Evolutionary conservation across 2,329 filamentous ascomycete genomes (phyloP).

Genomic region (Colletotrichum brevisporum): DNA sequence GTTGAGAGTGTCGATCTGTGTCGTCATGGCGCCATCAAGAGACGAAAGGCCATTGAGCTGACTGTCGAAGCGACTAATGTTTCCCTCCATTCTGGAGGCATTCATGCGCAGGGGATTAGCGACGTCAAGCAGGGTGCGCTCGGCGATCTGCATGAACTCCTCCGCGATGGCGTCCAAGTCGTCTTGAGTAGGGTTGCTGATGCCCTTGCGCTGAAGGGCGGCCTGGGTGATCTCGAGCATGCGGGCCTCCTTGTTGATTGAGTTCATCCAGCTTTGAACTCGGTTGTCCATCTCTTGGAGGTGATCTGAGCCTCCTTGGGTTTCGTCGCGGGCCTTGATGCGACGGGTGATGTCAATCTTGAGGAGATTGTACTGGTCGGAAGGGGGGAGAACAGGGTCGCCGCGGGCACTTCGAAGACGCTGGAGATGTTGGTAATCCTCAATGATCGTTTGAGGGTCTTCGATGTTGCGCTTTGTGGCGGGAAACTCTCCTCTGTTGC

Average conservation of each 20-base stretch:
- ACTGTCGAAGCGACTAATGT: constrained; percentile 10
- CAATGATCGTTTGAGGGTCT: background rate
- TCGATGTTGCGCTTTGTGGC: accelerated
- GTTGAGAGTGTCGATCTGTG: background rate
- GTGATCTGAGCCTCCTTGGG: constrained; percentile 39
- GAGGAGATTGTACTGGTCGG: constrained; percentile 44
- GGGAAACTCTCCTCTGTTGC: background rate
- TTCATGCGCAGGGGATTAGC: constrained; percentile 38
- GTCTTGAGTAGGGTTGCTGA: constrained; percentile 36
- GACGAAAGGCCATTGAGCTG: constrained; percentile 1
- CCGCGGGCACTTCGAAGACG: background rate
- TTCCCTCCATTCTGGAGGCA: background rate
- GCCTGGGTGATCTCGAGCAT: constrained; percentile 39
- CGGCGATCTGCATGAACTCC: constrained; percentile 38
- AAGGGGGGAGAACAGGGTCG: background rate
- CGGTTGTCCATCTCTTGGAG: constrained; percentile 28
- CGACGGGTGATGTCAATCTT: constrained; percentile 51
- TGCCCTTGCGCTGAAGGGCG: constrained; percentile 33
- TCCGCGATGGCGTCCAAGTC: constrained; percentile 37
- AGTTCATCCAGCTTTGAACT: constrained; percentile 36
- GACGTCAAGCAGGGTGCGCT: constrained; percentile 38
- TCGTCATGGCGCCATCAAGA: background rate
- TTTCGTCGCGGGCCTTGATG: constrained; percentile 54
- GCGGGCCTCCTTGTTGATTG: constrained; percentile 31
- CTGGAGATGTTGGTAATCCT: background rate